Conservation (phyloP, 2,329 filamentous ascomycete genomes). For the Xylariaceae sp. region DNA sequence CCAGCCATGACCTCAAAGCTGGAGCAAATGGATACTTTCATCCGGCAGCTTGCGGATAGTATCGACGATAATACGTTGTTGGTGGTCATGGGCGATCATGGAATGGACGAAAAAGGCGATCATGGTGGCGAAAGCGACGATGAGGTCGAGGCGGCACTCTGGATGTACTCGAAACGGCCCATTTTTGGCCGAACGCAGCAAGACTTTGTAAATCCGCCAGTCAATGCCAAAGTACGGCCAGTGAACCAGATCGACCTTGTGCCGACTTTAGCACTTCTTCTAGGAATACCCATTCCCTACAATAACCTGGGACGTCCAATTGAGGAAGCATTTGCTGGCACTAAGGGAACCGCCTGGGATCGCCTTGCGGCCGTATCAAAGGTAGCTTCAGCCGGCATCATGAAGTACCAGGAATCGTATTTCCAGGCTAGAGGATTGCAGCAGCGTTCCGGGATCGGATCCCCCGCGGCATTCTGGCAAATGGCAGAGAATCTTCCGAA, state of each 20-base stretch:
- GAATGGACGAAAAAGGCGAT: constrained; percentile 96
- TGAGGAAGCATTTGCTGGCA: constrained; percentile 83
- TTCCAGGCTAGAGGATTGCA: constrained; percentile 68
- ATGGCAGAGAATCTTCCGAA: constrained; percentile 41
- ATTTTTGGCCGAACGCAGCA: constrained; percentile 75
- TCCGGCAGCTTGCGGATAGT: constrained; percentile 66
- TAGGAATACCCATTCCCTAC: constrained; percentile 91
- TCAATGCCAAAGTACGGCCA: constrained; percentile 74
- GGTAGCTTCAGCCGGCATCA: constrained; percentile 78
- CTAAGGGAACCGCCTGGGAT: constrained; percentile 66
- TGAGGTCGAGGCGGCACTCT: constrained; percentile 88
- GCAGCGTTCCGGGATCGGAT: constrained; percentile 53
- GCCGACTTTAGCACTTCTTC: constrained; percentile 80
- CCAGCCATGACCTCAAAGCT: constrained; percentile 88
- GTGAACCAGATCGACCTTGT: constrained; percentile 91
- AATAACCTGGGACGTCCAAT: constrained; percentile 94
- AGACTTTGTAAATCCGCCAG: constrained; percentile 55
- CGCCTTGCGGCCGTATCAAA: constrained; percentile 76
- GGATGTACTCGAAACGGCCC: constrained; percentile 94
- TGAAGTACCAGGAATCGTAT: constrained; percentile 85
- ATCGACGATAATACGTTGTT: constrained; percentile 85
- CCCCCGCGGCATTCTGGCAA: constrained; percentile 57
- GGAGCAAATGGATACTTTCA: constrained; percentile 81
- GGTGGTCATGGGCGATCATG: constrained; percentile 98
- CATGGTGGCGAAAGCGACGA: constrained; percentile 98